phyloP scores from a whole-genome alignment of 352 stramenopile genomes.

The Nothophytophthora sp. region DNA sequence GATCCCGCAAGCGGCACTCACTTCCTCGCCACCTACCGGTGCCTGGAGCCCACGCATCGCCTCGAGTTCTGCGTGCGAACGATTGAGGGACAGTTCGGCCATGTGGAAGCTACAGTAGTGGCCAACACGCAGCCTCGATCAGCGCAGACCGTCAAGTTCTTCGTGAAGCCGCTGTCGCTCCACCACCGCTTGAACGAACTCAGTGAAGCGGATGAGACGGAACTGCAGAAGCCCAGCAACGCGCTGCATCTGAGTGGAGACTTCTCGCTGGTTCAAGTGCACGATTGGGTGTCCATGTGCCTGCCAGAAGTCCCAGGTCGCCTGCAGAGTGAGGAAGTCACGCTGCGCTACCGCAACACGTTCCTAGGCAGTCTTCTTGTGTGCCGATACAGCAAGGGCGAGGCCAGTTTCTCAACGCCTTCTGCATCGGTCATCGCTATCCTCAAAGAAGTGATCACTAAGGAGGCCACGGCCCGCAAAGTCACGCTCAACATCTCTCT shows the following conservation, averaged over 20 bases:
- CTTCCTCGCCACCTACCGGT: constrained; percentile 81
- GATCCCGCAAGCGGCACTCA: constrained; percentile 55
- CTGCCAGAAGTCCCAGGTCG: constrained; percentile 75
- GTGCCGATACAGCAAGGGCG: constrained; percentile 75
- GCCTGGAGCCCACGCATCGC: constrained; percentile 74
- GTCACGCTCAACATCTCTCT: constrained; percentile 79
- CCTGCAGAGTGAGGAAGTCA: constrained; percentile 68
- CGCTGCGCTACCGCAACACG: constrained; percentile 79
- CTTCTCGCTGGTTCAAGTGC: constrained; percentile 85
- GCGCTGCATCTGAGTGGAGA: constrained; percentile 66
- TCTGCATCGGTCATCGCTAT: constrained; percentile 87
- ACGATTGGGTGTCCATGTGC: constrained; percentile 85
- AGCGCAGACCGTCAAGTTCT: constrained; percentile 72
- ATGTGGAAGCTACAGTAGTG: constrained; percentile 78
- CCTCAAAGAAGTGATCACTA: constrained; percentile 84
- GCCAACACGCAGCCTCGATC: constrained; percentile 61
- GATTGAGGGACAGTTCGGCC: constrained; percentile 82
- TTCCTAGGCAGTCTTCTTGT: constrained; percentile 74
- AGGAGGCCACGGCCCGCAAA: constrained; percentile 80
- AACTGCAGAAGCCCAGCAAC: constrained; percentile 60
- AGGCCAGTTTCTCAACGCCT: constrained; percentile 71
- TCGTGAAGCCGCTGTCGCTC: constrained; percentile 81
- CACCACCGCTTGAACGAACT: constrained; percentile 71
- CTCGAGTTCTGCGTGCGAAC: constrained; percentile 83
- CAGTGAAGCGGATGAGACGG: constrained; percentile 56